Evolutionary conservation across 1,284 basidiomycete species (phyloP).

Genomic region (Tilletia caries): DNA sequence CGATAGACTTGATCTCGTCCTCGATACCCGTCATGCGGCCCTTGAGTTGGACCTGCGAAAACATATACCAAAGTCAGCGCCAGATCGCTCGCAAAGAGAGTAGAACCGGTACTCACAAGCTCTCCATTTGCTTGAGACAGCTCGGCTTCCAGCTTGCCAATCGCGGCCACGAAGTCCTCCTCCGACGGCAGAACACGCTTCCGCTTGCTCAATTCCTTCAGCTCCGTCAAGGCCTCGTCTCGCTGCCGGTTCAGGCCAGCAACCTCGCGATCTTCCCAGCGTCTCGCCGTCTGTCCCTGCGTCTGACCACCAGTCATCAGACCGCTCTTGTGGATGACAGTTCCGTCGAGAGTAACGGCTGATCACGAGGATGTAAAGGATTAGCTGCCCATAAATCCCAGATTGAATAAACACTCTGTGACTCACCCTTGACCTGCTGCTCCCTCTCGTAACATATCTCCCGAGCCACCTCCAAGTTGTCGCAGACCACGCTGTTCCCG

Average conservation of each 20-base stretch:
- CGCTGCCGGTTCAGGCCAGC: conserved; percentile 68
- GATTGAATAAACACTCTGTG: not conserved
- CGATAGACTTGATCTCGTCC: conserved; percentile 35
- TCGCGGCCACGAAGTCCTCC: conserved; percentile 71
- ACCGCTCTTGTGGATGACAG: conserved; percentile 94
- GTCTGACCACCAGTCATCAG: conserved; percentile 85
- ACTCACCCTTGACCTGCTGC: conserved; percentile 80
- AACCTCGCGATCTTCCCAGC: conserved; percentile 87
- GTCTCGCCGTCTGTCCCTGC: conserved; percentile 62
- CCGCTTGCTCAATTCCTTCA: conserved; percentile 75
- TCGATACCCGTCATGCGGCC: conserved; percentile 37
- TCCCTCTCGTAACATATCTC: conserved; percentile 88
- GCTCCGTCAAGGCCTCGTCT: conserved; percentile 72
- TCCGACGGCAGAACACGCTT: conserved; percentile 78
- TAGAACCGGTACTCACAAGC: conserved; percentile 53
- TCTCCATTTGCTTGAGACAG: conserved; percentile 75
- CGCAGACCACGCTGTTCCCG: conserved; percentile 90
- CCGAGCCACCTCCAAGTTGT: conserved; percentile 85
- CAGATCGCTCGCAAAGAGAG: too few relatives aligned
- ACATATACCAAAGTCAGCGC: not conserved
- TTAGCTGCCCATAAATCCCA: not conserved
- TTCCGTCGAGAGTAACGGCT: conserved; percentile 96
- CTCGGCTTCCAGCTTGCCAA: conserved; percentile 74
- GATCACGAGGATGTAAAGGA: not conserved
- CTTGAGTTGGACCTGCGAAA: conserved; percentile 15